Evolutionary conservation across 495 filamentous ascomycete species (phyloP).

Genomic region (Neurospora hispaniola): DNA sequence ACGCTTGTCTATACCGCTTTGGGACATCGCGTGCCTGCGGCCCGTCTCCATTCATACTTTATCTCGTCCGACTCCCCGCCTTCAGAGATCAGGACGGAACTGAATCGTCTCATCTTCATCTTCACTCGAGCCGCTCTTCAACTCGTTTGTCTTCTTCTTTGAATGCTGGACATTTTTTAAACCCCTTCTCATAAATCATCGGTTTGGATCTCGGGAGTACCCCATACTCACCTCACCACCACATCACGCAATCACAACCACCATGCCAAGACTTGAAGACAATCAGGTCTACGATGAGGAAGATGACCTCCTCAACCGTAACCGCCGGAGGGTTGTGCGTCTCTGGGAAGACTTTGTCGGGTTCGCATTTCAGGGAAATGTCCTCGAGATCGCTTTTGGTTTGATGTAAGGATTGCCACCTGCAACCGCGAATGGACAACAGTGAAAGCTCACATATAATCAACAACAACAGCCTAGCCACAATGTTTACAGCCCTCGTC

Average conservation of each 20-base stretch:
- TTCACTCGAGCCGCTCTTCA: not conserved
- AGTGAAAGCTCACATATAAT: not conserved
- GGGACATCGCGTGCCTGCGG: not conserved
- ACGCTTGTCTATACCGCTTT: not conserved
- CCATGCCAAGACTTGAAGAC: not conserved
- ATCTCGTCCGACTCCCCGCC: not conserved
- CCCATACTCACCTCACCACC: not conserved
- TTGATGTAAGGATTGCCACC: constrained; percentile 45
- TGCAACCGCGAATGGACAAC: not conserved
- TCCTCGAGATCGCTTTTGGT: constrained; percentile 65
- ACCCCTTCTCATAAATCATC: not conserved
- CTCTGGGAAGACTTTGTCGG: constrained; percentile 54
- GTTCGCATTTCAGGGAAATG: constrained; percentile 64
- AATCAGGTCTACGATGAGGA: constrained; percentile 17
- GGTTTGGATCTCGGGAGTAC: not conserved
- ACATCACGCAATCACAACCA: not conserved
- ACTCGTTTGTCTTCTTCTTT: not conserved
- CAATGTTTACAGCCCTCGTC: constrained; percentile 62
- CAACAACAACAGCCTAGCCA: constrained; percentile 39
- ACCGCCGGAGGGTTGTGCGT: constrained; percentile 26
- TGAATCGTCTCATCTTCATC: not conserved
- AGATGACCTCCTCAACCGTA: constrained; percentile 25
- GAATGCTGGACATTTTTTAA: not conserved
- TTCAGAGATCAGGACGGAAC: not conserved
- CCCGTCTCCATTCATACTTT: not conserved